Conservation (phyloP, 257 asterid species). For the Echites panduratus region DNA sequence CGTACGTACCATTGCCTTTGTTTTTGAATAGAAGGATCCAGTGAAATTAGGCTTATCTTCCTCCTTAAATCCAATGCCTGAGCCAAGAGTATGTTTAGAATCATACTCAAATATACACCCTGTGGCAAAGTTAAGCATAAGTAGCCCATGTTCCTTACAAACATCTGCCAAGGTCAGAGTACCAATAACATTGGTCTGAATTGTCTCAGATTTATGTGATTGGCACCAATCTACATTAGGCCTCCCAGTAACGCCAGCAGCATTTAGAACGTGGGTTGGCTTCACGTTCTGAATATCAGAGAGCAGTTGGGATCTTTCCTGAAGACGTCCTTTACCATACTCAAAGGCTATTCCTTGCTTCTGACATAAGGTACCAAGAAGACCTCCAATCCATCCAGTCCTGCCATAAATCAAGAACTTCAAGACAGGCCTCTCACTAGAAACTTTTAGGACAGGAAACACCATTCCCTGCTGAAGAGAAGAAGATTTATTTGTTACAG, state of each 20-base stretch:
- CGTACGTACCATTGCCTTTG: constrained; percentile 57
- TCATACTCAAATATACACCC: constrained; percentile 65
- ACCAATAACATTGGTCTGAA: constrained; percentile 54
- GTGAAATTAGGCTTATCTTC: constrained; percentile 51
- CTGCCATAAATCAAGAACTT: constrained; percentile 60
- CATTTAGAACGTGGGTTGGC: constrained; percentile 61
- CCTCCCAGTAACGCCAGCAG: constrained; percentile 65
- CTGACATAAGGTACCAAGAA: constrained; percentile 54
- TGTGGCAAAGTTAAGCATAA: constrained; percentile 53
- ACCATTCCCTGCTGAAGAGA: constrained; percentile 21
- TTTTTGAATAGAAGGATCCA: constrained; percentile 62
- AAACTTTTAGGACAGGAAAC: constrained; percentile 22
- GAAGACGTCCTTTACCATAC: constrained; percentile 56
- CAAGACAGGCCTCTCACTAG: constrained; percentile 25
- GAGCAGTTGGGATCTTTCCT: constrained; percentile 36
- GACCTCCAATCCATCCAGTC: constrained; percentile 63
- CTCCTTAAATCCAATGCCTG: constrained; percentile 62
- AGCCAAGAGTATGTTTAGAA: constrained; percentile 48
- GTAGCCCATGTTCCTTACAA: constrained; percentile 44
- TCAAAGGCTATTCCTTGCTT: constrained; percentile 49
- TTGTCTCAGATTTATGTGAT: constrained; percentile 49
- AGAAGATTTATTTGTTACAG: constrained; percentile 6
- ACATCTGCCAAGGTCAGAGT: constrained; percentile 55
- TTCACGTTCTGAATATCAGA: constrained; percentile 42
- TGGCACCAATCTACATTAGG: constrained; percentile 73